These are phyloP conservation scores for Trichoderma simmonsii DNA, from an alignment of 2,329 filamentous ascomycete species.

Conservation along the genomic window DNA sequence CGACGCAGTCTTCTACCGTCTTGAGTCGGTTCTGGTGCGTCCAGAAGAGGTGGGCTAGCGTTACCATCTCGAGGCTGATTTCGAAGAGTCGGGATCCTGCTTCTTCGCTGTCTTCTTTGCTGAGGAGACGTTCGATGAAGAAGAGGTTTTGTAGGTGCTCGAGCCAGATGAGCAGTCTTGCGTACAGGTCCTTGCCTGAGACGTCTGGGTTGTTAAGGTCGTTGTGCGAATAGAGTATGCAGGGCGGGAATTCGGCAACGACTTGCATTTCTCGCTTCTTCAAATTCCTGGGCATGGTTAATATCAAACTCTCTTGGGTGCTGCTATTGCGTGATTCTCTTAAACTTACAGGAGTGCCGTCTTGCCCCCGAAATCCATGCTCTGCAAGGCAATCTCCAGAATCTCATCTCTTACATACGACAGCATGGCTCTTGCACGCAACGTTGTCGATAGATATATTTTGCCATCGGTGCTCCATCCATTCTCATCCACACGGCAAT, in stretches of 20 bases:
- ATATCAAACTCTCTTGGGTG: too few species aligned
- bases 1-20: slow-evolving; percentile 39
- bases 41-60: slow-evolving; percentile 44
- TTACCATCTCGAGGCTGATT: slow-evolving; percentile 45
- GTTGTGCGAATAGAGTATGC: slow-evolving; percentile 3
- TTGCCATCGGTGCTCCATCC: slow-evolving; percentile 19
- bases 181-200: slow-evolving; percentile 38
- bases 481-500: slow-evolving; percentile 13
- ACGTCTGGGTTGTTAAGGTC: slow-evolving; percentile 48
- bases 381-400: slow-evolving; percentile 14
- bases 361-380: slow-evolving; percentile 7
- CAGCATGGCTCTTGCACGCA: slow-evolving; percentile 15
- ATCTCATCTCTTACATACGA: slow-evolving; percentile 19
- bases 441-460: slow-evolving; percentile 8
- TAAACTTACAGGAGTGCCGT: slow-evolving; percentile 9
- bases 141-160: slow-evolving; percentile 55
- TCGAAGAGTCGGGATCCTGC: slow-evolving; percentile 39
- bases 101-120: slow-evolving; percentile 36
- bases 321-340: background rate
- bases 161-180: slow-evolving; percentile 46
- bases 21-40: slow-evolving; percentile 43
- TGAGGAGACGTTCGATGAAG: slow-evolving; percentile 54
- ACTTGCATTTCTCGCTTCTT: slow-evolving; percentile 12
- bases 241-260: slow-evolving; percentile 12
- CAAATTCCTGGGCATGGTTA: background rate